Conservation (phyloP, 2,329 filamentous ascomycete species). For the Sphaerulina vaccinii region DNA sequence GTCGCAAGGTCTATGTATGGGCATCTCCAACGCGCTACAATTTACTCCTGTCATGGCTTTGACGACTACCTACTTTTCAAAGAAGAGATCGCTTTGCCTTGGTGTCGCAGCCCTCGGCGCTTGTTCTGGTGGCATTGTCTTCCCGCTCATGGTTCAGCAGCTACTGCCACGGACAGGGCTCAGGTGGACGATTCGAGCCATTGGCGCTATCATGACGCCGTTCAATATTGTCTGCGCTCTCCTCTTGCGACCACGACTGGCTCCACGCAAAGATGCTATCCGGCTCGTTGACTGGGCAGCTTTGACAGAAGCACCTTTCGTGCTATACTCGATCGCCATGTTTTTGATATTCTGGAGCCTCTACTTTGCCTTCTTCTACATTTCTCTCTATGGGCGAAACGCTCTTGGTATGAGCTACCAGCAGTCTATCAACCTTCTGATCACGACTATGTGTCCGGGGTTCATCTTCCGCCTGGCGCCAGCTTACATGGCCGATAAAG, state of each 20-base stretch:
- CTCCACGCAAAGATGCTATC: slow-evolving; percentile 44
- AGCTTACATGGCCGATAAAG: slow-evolving; percentile 49
- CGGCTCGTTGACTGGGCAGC: slow-evolving; percentile 43
- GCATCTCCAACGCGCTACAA: slow-evolving; percentile 44
- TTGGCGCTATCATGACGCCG: slow-evolving; percentile 59
- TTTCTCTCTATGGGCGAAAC: slow-evolving; percentile 36
- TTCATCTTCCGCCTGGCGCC: slow-evolving; percentile 53
- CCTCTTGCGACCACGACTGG: slow-evolving; percentile 42
- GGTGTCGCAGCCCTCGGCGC: slow-evolving; percentile 57
- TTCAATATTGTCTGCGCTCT: slow-evolving; percentile 35
- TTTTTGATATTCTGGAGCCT: slow-evolving; percentile 34
- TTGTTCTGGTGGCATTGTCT: slow-evolving; percentile 61
- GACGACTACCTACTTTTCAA: slow-evolving; percentile 38
- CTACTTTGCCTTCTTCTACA: slow-evolving; percentile 48
- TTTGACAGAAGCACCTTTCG: slow-evolving; percentile 42
- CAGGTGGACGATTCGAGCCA: slow-evolving; percentile 60
- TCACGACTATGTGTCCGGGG: slow-evolving; percentile 55
- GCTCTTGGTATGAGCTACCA: slow-evolving; percentile 36
- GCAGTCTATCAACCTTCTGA: slow-evolving; percentile 41
- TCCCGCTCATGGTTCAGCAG: slow-evolving; percentile 54
- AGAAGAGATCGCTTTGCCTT: slow-evolving; percentile 33
- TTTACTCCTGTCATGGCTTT: slow-evolving; percentile 40
- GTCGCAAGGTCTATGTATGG: slow-evolving; percentile 48
- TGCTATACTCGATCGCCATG: slow-evolving; percentile 34
- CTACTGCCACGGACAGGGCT: slow-evolving; percentile 61